Conservation (phyloP, 202 grass and related monocot species). For the Schoenoplectus triqueter region DNA sequence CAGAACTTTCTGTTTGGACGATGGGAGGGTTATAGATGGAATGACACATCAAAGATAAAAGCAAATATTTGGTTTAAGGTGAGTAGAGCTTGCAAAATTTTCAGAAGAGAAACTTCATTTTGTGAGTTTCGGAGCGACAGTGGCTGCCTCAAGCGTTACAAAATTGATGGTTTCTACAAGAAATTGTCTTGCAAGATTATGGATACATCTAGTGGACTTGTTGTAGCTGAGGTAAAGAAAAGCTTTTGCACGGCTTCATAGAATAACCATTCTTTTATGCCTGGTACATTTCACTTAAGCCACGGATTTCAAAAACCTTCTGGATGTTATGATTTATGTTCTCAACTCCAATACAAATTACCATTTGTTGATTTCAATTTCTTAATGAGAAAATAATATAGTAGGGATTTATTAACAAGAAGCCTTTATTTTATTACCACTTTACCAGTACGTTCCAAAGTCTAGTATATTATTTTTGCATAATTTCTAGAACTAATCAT, state of each 20-base stretch:
- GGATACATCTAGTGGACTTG: slow-evolving; percentile 42
- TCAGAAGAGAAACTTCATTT: slow-evolving; percentile 32
- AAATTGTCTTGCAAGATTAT: slow-evolving; percentile 50
- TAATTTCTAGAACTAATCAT: background rate
- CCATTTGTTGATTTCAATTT: background rate
- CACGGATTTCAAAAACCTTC: background rate
- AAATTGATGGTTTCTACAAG: slow-evolving; percentile 51
- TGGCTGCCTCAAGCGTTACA: slow-evolving; percentile 44
- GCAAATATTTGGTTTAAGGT: slow-evolving; percentile 65
- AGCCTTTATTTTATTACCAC: background rate
- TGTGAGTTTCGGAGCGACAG: slow-evolving; percentile 47
- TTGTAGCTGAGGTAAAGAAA: slow-evolving; percentile 54
- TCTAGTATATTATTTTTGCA: background rate
- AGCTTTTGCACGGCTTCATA: background rate
- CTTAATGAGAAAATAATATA: background rate
- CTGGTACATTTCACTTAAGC: background rate
- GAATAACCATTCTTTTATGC: background rate
- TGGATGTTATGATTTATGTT: background rate
- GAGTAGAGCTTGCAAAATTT: slow-evolving; percentile 44
- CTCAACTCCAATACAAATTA: background rate
- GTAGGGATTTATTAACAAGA: background rate
- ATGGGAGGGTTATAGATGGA: slow-evolving; percentile 70
- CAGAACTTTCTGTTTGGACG: slow-evolving; percentile 62
- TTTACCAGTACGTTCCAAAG: background rate
- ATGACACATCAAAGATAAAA: slow-evolving; percentile 44